Percentiles rank a stretch among this genome's conserved stretches.
Evolutionary conservation across 108 stramenopile genomes (phyloP).

Genomic region (Hondaea fermentalgiana): DNA sequence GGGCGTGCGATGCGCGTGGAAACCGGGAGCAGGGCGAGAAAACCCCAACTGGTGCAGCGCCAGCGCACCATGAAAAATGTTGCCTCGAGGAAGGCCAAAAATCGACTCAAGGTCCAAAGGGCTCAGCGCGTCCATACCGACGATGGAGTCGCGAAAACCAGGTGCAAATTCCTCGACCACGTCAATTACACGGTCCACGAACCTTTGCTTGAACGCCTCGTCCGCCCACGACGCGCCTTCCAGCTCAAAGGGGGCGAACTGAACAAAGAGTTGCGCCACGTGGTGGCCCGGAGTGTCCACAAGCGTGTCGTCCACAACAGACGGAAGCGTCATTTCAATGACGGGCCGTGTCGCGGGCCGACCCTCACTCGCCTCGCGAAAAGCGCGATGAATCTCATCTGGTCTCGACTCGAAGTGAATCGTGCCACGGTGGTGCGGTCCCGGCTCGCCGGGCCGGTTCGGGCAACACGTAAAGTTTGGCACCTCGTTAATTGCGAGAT

Average conservation of each 20-base stretch:
- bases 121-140: slow-evolving; percentile 21
- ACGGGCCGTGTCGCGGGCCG: slow-evolving; percentile 27
- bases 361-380: neutral
- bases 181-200: slow-evolving; percentile 1
- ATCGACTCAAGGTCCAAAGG: slow-evolving; percentile 32
- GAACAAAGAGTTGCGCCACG: slow-evolving; percentile 35
- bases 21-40: slow-evolving; percentile 19
- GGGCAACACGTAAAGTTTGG: slow-evolving; percentile 22
- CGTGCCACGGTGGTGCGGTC: slow-evolving; percentile 32
- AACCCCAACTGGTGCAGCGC: slow-evolving; percentile 27
- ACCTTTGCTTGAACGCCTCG: slow-evolving; percentile 4
- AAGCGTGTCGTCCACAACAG: slow-evolving; percentile 26
- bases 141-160: slow-evolving; percentile 8
- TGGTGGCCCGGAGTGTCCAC: slow-evolving; percentile 25
- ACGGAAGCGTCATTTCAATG: slow-evolving; percentile 41
- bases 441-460: neutral
- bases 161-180: slow-evolving; percentile 26
- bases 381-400: slow-evolving; percentile 23
- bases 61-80: slow-evolving; percentile 31
- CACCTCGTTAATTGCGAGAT: slow-evolving; percentile 20
- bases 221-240: slow-evolving; percentile 6
- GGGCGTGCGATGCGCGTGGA: slow-evolving; percentile 6
- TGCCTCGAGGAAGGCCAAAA: slow-evolving; percentile 29
- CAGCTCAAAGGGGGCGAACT: slow-evolving; percentile 35
- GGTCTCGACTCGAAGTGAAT: slow-evolving; percentile 27